Conservation (phyloP, 2,329 filamentous ascomycete genomes). For the Beauveria bassiana region DNA sequence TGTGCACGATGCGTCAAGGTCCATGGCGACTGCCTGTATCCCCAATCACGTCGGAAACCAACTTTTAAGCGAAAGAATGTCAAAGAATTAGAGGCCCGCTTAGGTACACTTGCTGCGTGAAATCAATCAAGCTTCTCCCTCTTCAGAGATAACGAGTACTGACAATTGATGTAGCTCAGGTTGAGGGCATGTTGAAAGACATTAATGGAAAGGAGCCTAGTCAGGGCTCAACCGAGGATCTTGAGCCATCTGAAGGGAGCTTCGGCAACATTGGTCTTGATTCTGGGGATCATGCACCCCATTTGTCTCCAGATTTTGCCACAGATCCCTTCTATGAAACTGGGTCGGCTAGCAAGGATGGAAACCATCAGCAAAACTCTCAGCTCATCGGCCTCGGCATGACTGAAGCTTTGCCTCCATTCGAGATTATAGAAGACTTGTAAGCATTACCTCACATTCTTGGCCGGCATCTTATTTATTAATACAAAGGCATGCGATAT, state of each 20-base stretch:
- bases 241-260: slow-evolving; percentile 7
- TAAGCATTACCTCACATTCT: slow-evolving; percentile 33
- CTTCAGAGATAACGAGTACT: background rate
- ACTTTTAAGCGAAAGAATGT: slow-evolving; percentile 85
- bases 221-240: slow-evolving; percentile 14
- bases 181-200: slow-evolving; percentile 69
- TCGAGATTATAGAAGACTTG: slow-evolving; percentile 77
- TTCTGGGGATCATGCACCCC: background rate
- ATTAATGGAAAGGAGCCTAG: slow-evolving; percentile 37
- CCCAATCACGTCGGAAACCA: slow-evolving; percentile 81
- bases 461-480: background rate
- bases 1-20: slow-evolving; percentile 74
- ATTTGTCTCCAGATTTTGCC: background rate
- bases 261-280: background rate
- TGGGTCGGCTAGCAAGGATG: slow-evolving; percentile 1
- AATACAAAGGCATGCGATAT: slow-evolving; percentile 55
- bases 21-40: slow-evolving; percentile 74
- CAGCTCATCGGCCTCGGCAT: slow-evolving; percentile 69
- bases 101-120: slow-evolving; percentile 49
- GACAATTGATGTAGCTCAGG: slow-evolving; percentile 54
- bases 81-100: slow-evolving; percentile 77
- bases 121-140: background rate
- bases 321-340: background rate
- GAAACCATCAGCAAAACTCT: slow-evolving; percentile 13
- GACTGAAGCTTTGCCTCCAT: slow-evolving; percentile 71